Base-by-base conservation (phyloP, 495 filamentous ascomycete genomes). In the Aspergillus coremiiformis region DNA sequence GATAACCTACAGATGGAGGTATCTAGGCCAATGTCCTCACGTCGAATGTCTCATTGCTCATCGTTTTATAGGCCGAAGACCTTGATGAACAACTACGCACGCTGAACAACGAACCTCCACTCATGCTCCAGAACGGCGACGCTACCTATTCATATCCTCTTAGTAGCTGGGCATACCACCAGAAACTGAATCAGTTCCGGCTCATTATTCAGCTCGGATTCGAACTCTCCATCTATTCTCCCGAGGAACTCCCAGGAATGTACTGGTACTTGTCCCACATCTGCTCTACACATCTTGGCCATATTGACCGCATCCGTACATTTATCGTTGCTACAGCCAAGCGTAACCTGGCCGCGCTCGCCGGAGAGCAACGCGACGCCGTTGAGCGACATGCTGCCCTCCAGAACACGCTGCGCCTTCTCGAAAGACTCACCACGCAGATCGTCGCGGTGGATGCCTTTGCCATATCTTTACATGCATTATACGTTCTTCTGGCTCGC, bases 151-250 rank as follows among this genome's bases (percentile, higher is more conserved):
- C 79, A 0, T 86, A 83, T 59, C 89, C 91, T 0, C 75, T 98
- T 1, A 88, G 86, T 5, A 87, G 84, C 5, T 98, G 93, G 93
- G 80, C 84, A 0, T 93, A 92, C 62, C 80, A 89, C 48, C 86
- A 95, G 60, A 97, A 95, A 64, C 76, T 96, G 2, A 80, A 76
- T 8, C 82, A 93, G 58, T 87, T 96, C 79, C 85, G 91, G 53
- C 86, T 84, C 74, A 84, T 93, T 41, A 75, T 96, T 11, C 89
- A 96, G 65, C 83, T 96, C 47, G 93, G 93, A n/a, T 96, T 99
- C 63, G 93, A 97, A 66, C 82, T 95, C 15, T 83, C 90, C 8
- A 81, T 95, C 22, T 97, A 97, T 62, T 82, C 88, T 20, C 78
- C 84, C 1, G 87, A 95, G 63, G 93, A 99, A 68, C 74, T 93